Evolutionary conservation across 1,139 yeast species (phyloP).

Genomic region (Saccharomyces hybrid): DNA sequence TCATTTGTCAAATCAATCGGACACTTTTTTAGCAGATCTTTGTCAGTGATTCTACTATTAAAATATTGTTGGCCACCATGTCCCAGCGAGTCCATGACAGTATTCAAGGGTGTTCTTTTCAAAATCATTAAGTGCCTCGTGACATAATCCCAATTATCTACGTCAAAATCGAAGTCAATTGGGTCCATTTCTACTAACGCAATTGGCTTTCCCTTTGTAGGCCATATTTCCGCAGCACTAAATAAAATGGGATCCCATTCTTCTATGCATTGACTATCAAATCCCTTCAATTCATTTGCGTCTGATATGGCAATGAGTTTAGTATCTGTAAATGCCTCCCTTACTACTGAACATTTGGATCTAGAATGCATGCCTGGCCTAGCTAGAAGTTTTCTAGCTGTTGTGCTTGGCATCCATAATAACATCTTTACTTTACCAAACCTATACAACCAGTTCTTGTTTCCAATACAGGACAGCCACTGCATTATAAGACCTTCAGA

Average conservation of each 20-base stretch:
- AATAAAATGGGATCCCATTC: slow-evolving; percentile 25
- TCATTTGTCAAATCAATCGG: slow-evolving; percentile 46
- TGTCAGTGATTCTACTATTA: slow-evolving; percentile 35
- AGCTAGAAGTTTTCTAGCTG: slow-evolving; percentile 58
- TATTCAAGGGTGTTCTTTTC: slow-evolving; percentile 42
- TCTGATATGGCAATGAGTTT: slow-evolving; percentile 44
- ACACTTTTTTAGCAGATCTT: slow-evolving; percentile 37
- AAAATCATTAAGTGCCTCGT: slow-evolving; percentile 56
- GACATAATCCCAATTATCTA: slow-evolving; percentile 60
- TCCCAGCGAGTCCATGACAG: slow-evolving; percentile 52
- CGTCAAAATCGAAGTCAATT: slow-evolving; percentile 35
- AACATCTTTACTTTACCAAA: slow-evolving; percentile 71
- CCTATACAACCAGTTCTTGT: slow-evolving; percentile 67
- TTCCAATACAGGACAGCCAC: slow-evolving; percentile 63
- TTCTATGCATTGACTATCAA: slow-evolving; percentile 16
- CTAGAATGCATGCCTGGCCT: slow-evolving; percentile 42
- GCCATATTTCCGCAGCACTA: slow-evolving; percentile 13
- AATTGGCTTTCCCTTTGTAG: slow-evolving; percentile 11
- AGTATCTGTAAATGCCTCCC: slow-evolving; percentile 53
- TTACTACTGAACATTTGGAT: slow-evolving; percentile 50
- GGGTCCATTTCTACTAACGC: slow-evolving; percentile 59
- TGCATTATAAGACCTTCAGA: slow-evolving; percentile 73
- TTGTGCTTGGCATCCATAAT: slow-evolving; percentile 49
- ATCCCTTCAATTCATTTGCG: slow-evolving; percentile 14
- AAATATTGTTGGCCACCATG: slow-evolving; percentile 78